phyloP scores from a whole-genome alignment of 805 yeast species.

The Allodekkera sacchari region DNA sequence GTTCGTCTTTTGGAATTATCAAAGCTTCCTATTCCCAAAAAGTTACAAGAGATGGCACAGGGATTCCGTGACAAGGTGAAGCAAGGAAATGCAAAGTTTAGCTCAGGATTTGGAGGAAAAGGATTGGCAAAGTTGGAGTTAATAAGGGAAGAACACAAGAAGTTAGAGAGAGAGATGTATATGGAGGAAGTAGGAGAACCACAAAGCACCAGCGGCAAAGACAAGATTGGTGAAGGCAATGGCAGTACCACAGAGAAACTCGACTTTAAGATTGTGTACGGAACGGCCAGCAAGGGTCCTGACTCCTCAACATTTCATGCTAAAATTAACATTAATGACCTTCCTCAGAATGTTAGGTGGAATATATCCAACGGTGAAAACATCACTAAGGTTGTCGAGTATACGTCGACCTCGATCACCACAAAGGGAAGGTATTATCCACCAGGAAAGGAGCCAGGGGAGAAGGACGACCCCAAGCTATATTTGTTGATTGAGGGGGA shows the following conservation, averaged over 20 bases:
- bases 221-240: constrained; percentile 16
- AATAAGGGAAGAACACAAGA: constrained; percentile 41
- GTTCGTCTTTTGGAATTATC: constrained; percentile 59
- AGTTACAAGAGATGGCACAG: constrained; percentile 41
- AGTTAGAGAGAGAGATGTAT: constrained; percentile 40
- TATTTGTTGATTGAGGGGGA: constrained; percentile 73
- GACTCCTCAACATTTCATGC: constrained; percentile 51
- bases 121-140: constrained; percentile 77
- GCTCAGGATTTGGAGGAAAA: constrained; percentile 87
- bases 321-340: constrained; percentile 69
- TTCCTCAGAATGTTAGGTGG: constrained; percentile 79
- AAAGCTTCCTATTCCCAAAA: constrained; percentile 44
- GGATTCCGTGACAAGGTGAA: constrained; percentile 53
- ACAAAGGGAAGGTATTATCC: constrained; percentile 74
- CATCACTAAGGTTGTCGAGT: constrained; percentile 54
- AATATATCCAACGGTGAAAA: constrained; percentile 61
- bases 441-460: constrained; percentile 42
- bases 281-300: constrained; percentile 27
- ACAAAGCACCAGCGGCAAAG: constrained; percentile 8
- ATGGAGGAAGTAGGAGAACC: constrained; percentile 29
- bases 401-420: constrained; percentile 70
- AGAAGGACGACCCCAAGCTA: constrained; percentile 61
- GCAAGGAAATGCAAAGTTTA: constrained; percentile 52
- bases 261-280: constrained; percentile 37
- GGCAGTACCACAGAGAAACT: constrained; percentile 16